Evolutionary conservation across 2,329 filamentous ascomycete genomes (phyloP).

Genomic region (Fusarium illudens): DNA sequence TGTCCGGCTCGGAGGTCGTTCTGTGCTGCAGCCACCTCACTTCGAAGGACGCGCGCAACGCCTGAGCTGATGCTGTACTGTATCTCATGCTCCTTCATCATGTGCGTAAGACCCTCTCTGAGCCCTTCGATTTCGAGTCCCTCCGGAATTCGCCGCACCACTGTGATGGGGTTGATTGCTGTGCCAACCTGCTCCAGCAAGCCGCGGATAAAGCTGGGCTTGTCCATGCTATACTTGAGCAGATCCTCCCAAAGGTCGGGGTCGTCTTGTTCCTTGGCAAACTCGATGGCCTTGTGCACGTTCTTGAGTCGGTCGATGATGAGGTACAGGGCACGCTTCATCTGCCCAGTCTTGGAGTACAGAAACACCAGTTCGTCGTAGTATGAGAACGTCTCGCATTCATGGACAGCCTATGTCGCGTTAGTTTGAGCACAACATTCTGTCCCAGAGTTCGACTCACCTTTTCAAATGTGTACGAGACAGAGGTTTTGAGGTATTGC

Average conservation of each 20-base stretch:
- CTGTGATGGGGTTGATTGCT: constrained; percentile 87
- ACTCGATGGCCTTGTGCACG: constrained; percentile 90
- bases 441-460: constrained; percentile 43
- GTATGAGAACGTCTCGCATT: constrained; percentile 83
- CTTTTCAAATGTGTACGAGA: constrained; percentile 87
- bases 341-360: constrained; percentile 93
- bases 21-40: constrained; percentile 88
- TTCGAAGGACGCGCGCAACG: constrained; percentile 83
- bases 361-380: constrained; percentile 95
- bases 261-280: constrained; percentile 93
- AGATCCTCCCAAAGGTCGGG: constrained; percentile 95
- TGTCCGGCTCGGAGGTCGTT: constrained; percentile 81
- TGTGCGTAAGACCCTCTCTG: constrained; percentile 84
- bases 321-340: constrained; percentile 87
- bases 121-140: constrained; percentile 92
- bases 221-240: constrained; percentile 96
- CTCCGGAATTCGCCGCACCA: constrained; percentile 90
- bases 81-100: constrained; percentile 96
- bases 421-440: constrained; percentile 14
- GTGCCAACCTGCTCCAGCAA: constrained; percentile 94
- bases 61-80: constrained; percentile 92
- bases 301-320: constrained; percentile 95
- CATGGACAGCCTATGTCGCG: constrained; percentile 64
- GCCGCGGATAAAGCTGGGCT: constrained; percentile 91
- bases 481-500: constrained; percentile 85